Percentiles rank a stretch among this genome's conserved stretches.
Conservation (phyloP, 805 yeast species). For the Lachancea sp. region DNA sequence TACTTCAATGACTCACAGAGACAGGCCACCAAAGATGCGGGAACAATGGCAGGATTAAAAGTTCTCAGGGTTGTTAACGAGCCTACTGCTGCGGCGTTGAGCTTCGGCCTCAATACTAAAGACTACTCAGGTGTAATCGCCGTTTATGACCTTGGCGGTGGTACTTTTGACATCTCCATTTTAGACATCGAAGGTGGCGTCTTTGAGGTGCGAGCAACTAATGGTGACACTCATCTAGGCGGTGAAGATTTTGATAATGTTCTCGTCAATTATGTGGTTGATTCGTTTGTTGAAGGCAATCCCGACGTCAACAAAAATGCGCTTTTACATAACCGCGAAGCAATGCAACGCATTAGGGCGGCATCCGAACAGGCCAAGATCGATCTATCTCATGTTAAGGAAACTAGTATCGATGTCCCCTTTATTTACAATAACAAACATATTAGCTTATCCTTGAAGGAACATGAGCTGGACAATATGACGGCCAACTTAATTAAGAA, state of each 20-base stretch:
- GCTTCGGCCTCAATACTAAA: slow-evolving; percentile 63
- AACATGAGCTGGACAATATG: slow-evolving; percentile 61
- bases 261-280: slow-evolving; percentile 50
- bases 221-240: slow-evolving; percentile 80
- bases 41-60: slow-evolving; percentile 66
- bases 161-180: slow-evolving; percentile 76
- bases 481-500: slow-evolving; percentile 58
- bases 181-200: slow-evolving; percentile 75
- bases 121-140: slow-evolving; percentile 37
- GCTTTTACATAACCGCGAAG: slow-evolving; percentile 43
- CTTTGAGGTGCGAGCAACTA: slow-evolving; percentile 75
- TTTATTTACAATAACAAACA: slow-evolving; percentile 60
- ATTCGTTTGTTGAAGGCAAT: slow-evolving; percentile 47
- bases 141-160: slow-evolving; percentile 75
- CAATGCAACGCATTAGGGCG: slow-evolving; percentile 71
- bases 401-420: slow-evolving; percentile 61
- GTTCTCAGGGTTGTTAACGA: slow-evolving; percentile 73
- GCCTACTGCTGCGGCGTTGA: slow-evolving; percentile 83
- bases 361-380: slow-evolving; percentile 76
- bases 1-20: slow-evolving; percentile 78
- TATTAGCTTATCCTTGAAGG: slow-evolving; percentile 51
- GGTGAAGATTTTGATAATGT: slow-evolving; percentile 81
- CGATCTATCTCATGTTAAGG: slow-evolving; percentile 59
- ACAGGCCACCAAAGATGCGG: slow-evolving; percentile 79
- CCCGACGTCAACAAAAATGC: slow-evolving; percentile 34